Evolutionary conservation across 345 rosid species (phyloP), one percentile per base, ranked within the genome.

Genomic region (Acer yangbiense): DNA sequence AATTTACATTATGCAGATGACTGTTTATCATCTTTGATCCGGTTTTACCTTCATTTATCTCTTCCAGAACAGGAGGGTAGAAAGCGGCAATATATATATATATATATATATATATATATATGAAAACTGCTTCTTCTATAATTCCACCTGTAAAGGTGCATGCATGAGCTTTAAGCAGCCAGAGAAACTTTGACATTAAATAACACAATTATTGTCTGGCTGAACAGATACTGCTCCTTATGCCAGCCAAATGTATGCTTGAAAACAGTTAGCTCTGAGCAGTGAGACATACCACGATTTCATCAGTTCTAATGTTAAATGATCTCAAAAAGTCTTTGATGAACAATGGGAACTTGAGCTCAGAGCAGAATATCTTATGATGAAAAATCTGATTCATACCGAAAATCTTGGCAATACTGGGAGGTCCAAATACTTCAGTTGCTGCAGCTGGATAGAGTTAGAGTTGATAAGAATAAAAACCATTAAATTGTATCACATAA

Each of bases 321-420:
- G 62, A 25, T 52, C 62, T 17, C 32, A 14, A 9, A 71, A 69
- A 65, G n/a, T 35, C 62, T 64, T 65, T 14, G 66, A 2, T 9
- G 32, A 25, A 23, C 39, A 27, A 57, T 17, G 27, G 65, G 58
- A 71, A 78, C 48, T 72, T 29, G 68, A 71, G 61, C 27, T 32
- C 65, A 39, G 61, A 71, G 27, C 14, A 8, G 55, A 65, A 25
- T 46, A 70, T 5, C 5, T 13, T 41, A 7, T 35, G n/a, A n/a
- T 39, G 8, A 13, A 43, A 78, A 65, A 78, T 17, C n/a, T n/a
- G 29, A 23, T 66, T 23, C 52, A 23, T 66, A 44, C 58, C 35
- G 64, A 66, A 77, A 63, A 50, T 52, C 44, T 25, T 70, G 21
- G 76, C 62, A 57, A 60, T 60, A 39, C 55, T 21, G 20, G 75